Evolutionary conservation across 345 rosid species (phyloP).

Genomic region (Eutrema yunnanense): DNA sequence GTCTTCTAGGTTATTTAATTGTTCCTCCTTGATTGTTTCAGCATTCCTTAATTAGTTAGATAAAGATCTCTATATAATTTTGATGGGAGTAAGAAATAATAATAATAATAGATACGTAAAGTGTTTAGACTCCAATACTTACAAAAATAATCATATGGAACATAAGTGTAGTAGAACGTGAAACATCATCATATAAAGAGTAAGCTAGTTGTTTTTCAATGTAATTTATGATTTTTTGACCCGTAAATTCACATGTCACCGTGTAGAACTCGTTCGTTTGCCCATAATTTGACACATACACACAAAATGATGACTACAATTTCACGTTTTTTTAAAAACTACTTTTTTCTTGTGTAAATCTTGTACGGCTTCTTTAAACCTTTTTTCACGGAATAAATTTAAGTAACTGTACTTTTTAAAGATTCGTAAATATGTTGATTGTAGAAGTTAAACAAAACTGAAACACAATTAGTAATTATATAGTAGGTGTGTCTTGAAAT

Average conservation of each 20-base stretch:
- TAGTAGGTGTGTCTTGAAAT: slow-evolving; percentile 26
- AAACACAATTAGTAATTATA: slow-evolving; percentile 3
- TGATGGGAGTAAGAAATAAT: not conserved
- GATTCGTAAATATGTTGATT: not conserved
- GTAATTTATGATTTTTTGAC: not conserved
- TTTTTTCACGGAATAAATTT: slow-evolving; percentile 1
- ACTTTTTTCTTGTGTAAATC: slow-evolving; percentile 3
- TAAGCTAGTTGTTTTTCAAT: slow-evolving; percentile 2
- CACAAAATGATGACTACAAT: not conserved
- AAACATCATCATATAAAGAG: slow-evolving; percentile 13
- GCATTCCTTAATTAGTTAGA: slow-evolving; percentile 19
- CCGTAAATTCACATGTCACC: not conserved
- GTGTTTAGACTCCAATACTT: slow-evolving; percentile 9
- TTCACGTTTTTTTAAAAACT: slow-evolving; percentile 9
- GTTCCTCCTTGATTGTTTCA: not conserved
- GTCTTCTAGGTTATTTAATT: not conserved
- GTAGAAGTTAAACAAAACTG: slow-evolving; percentile 12
- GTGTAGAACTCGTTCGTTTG: slow-evolving; percentile 1
- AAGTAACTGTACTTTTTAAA: not conserved
- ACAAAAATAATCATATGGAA: slow-evolving; percentile 13
- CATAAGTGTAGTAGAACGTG: slow-evolving; percentile 27
- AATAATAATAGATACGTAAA: not conserved
- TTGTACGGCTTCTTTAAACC: slow-evolving; percentile 15
- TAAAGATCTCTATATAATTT: slow-evolving; percentile 3
- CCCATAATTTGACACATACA: not conserved